Evolutionary conservation across 352 stramenopile genomes (phyloP), one percentile per base, ranked within the genome.

Genomic region (Phytophthora fragariaefolia): DNA sequence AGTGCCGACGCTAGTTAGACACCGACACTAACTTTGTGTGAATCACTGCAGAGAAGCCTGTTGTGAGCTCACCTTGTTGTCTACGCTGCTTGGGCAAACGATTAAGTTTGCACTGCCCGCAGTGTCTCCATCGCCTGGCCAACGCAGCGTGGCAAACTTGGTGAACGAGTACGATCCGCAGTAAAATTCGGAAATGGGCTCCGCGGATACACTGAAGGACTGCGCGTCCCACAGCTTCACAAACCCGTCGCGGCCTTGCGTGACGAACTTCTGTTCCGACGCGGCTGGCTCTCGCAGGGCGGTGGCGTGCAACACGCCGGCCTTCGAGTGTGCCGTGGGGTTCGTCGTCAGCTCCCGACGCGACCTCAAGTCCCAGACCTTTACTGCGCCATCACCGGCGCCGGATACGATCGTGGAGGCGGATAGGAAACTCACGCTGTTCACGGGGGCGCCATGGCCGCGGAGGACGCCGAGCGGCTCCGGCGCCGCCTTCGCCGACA

Each of bases 201-300:
- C 58, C 5, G 58, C 34, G 46, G 45, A 13, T 10, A 36, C 32
- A 3, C 30, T 45, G 10, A 86, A 82, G 4, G 62, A 60, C 18
- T 56, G 28, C 1, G 55, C 45, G 27, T 92, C 82, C 87, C 87
- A 95, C 12, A 93, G 32, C 45, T 83, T 86, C 28, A 95, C 68
- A 27, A 79, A 78, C 1, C 87, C 87, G 32, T 95, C 87, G 20
- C 87, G 80, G 13, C 87, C 87, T 61, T 95, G 87, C 9, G 85
- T 89, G 30, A 88, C 47, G 32, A 93, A 75, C 15, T 71, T 77
- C 18, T 55, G 30, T 7, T 63, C 68, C 8, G 56, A 52, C 20
- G 34, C 61, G 45, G 47, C 27, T 28, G 30, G 66, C 48, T 12
- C 22, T 60, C 6, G 63, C 17, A 78, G 23, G 24, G 52, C 51